These are phyloP conservation scores for Thuidium tamariscinum DNA, from an alignment of 225 moss, liverwort and hornwort genomes.

Conservation along the genomic window DNA sequence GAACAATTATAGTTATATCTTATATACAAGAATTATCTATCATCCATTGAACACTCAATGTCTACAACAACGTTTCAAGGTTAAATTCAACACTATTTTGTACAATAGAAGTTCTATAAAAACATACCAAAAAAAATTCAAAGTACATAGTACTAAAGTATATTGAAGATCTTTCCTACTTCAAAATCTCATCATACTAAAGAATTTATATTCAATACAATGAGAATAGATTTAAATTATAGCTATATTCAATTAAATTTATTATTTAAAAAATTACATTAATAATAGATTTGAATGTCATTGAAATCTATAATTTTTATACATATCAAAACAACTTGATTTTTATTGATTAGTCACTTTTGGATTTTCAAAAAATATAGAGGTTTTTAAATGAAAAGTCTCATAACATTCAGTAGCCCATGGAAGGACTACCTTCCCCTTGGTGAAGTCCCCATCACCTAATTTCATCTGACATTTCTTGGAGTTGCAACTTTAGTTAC, in stretches of 20 bases:
- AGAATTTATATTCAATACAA: not conserved
- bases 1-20: no score
- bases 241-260: not conserved
- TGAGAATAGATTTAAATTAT: not conserved
- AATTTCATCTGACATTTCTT: no score
- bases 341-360: not conserved
- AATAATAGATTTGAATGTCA: not conserved
- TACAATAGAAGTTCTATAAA: rapidly evolving
- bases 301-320: not conserved
- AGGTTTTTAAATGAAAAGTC: not conserved
- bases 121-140: not conserved
- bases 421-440: no score
- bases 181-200: not conserved
- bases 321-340: not conserved
- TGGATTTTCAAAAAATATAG: not conserved
- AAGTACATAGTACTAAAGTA: not conserved
- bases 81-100: no score
- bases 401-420: no score
- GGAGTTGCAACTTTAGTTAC: no score
- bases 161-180: not conserved
- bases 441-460: no score
- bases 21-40: no score
- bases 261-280: no score
- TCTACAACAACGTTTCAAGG: no score
- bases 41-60: no score